Percentiles rank a stretch among this genome's conserved stretches.
phyloP scores from a whole-genome alignment of 2,329 filamentous ascomycete genomes.

The Venturia pyrina region DNA sequence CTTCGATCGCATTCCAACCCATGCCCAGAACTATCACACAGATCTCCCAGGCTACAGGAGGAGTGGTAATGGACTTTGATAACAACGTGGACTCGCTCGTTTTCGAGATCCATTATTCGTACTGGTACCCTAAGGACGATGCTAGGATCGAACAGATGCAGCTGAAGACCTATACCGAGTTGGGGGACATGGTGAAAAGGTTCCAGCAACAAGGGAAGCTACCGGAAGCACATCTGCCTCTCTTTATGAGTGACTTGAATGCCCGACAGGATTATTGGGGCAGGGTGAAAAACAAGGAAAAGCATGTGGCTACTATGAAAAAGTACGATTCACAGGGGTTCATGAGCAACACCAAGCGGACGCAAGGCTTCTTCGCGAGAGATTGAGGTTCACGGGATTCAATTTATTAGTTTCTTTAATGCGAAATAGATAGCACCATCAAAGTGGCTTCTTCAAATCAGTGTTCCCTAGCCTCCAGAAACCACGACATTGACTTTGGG shows the following conservation, averaged over 20 bases:
- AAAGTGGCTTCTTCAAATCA: no score
- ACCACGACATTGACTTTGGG: no score
- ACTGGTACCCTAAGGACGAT: slow-evolving; percentile 25
- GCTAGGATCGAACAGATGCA: slow-evolving; percentile 29
- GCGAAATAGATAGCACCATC: background rate
- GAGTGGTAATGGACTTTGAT: slow-evolving; percentile 28
- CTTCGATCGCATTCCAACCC: slow-evolving; percentile 26
- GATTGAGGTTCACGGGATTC: background rate
- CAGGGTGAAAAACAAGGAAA: slow-evolving; percentile 22
- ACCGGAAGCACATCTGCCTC: slow-evolving; percentile 25
- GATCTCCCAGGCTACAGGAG: slow-evolving; percentile 6
- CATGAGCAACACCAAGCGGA: slow-evolving; percentile 26
- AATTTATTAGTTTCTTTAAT: background rate
- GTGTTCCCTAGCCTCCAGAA: no score
- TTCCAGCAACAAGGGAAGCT: slow-evolving; percentile 18
- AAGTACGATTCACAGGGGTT: slow-evolving; percentile 31
- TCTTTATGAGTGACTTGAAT: slow-evolving; percentile 39
- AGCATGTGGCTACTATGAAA: slow-evolving; percentile 25
- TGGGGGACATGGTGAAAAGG: slow-evolving; percentile 25
- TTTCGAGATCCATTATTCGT: slow-evolving; percentile 36
- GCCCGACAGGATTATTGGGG: slow-evolving; percentile 35
- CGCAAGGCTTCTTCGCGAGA: background rate
- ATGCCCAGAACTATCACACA: slow-evolving; percentile 17
- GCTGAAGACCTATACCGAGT: slow-evolving; percentile 28
- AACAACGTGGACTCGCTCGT: slow-evolving; percentile 33